These are phyloP conservation scores for Cordyceps cateniannulata DNA, from an alignment of 2,329 filamentous ascomycete species.

Conservation along the genomic window DNA sequence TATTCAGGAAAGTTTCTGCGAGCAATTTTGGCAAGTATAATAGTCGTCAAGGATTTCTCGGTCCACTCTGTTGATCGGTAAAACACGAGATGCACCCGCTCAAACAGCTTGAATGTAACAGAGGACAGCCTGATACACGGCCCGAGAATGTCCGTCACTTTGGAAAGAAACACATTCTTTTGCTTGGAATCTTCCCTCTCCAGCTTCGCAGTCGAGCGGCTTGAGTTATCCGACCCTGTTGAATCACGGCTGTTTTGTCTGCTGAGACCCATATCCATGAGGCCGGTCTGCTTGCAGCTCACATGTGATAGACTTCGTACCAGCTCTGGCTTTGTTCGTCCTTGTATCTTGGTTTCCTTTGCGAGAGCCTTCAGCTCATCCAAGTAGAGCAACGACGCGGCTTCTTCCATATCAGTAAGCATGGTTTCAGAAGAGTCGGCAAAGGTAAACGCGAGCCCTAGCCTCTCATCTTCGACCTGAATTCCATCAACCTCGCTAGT, in stretches of 20 bases:
- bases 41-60: conserved; percentile 89
- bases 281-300: conserved; percentile 67
- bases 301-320: conserved; percentile 65
- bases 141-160: conserved; percentile 71
- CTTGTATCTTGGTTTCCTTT: conserved; percentile 79
- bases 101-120: conserved; percentile 71
- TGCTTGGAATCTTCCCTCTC: conserved; percentile 47
- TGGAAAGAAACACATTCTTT: conserved; percentile 67
- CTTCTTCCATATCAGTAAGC: conserved; percentile 76
- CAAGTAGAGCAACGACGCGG: conserved; percentile 71
- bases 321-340: conserved; percentile 81
- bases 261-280: conserved; percentile 63
- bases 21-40: conserved; percentile 88
- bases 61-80: conserved; percentile 97
- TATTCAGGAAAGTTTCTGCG: conserved; percentile 83
- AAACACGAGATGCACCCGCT: conserved; percentile 91
- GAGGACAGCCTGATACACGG: conserved; percentile 77
- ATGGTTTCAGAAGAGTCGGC: conserved; percentile 69
- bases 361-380: conserved; percentile 82
- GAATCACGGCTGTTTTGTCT: conserved; percentile 57
- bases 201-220: conserved; percentile 23
- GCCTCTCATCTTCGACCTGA: conserved; percentile 34
- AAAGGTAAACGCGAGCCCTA: conserved; percentile 63
- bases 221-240: conserved; percentile 37
- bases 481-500: conserved; percentile 23